A percentile compares a stretch with the other conserved stretches of the same genome.
phyloP scores from a whole-genome alignment of 1,284 basidiomycete species.

The Malassezia furfur region DNA sequence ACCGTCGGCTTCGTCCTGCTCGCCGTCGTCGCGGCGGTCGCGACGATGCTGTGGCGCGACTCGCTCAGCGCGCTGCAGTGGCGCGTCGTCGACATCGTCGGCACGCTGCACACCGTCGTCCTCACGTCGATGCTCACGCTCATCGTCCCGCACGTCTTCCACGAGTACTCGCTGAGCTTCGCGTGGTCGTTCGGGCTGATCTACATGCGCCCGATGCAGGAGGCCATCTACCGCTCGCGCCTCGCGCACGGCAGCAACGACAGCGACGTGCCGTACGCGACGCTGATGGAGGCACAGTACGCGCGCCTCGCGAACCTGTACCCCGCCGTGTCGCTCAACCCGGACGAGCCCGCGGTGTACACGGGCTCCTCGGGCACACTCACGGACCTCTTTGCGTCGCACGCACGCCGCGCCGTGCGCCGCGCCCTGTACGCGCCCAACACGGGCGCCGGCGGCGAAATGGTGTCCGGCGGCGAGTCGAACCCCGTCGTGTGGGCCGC shows the following conservation, averaged over 20 bases:
- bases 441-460: slow-evolving; percentile 37
- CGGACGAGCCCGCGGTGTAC: slow-evolving; percentile 12
- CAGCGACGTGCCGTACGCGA: slow-evolving; percentile 23
- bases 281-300: slow-evolving; percentile 24
- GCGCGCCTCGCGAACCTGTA: slow-evolving; percentile 14
- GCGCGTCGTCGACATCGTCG: slow-evolving; percentile 67
- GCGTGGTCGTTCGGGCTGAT: slow-evolving; percentile 81
- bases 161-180: slow-evolving; percentile 72
- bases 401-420: neutral
- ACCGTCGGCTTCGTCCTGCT: slow-evolving; percentile 63
- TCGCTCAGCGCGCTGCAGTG: slow-evolving; percentile 51
- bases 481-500: slow-evolving; percentile 20
- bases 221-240: slow-evolving; percentile 70
- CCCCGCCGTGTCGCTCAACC: slow-evolving; percentile 9
- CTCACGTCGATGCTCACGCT: slow-evolving; percentile 67
- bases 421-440: slow-evolving; percentile 34
- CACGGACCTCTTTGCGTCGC: neutral
- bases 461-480: slow-evolving; percentile 17
- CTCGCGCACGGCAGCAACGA: slow-evolving; percentile 68
- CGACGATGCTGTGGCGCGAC: slow-evolving; percentile 55
- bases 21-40: slow-evolving; percentile 60
- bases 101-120: slow-evolving; percentile 71
- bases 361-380: slow-evolving; percentile 4
- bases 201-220: slow-evolving; percentile 60
- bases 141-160: slow-evolving; percentile 75